Evolutionary conservation across 768 basidiomycete species (phyloP), one percentile per base, ranked within the genome.

Genomic region (Leccinum longicurvipes): DNA sequence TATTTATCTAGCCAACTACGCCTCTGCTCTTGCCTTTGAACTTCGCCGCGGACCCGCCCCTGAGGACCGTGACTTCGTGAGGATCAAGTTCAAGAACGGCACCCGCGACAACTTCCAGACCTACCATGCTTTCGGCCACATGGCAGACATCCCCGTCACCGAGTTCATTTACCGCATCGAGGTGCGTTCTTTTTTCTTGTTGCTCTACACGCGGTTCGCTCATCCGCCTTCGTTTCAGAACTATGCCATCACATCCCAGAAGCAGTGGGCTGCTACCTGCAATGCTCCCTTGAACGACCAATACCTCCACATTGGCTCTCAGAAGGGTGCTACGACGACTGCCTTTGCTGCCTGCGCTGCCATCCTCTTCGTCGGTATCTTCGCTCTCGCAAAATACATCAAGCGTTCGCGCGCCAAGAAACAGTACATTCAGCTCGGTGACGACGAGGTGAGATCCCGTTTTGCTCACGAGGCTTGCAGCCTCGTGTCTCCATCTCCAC

Each of bases 21-120:
- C 83, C 7, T 84, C 87, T 57, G 87, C 89, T 47, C 68, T 91
- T 49, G 86, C 82, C 54, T 85, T 92, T 59, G 91, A 92, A 76
- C 81, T 92, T 62, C 85, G 85, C 70, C 83, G 85, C 46, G 86
- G 87, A 51, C 81, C 82, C 52, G 82, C 86, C 46, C 87, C 87
- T 12, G 88, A 90, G 64, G 76, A 82, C 67, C 85, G 88, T 59
- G 86, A 89, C 76, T 91, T 91, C 76, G 72, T 92, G 68, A 86
- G 89, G 67, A 80, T 92, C 82, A 85, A 82, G 71, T 91, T 91
- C 82, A 87, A 82, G 82, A 92, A 92, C 72, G 91, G 90, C 48
- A 89, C 90, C 51, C 58, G 72, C 50, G 76, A 75, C 54, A 73
- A 75, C 66, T 91, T 88, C 77, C 69, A 79, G 62, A 83, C 83